A percentile compares a stretch with the other conserved stretches of the same genome.
Conservation (phyloP, 441 rosid genomes). For the Viola pubescens region DNA sequence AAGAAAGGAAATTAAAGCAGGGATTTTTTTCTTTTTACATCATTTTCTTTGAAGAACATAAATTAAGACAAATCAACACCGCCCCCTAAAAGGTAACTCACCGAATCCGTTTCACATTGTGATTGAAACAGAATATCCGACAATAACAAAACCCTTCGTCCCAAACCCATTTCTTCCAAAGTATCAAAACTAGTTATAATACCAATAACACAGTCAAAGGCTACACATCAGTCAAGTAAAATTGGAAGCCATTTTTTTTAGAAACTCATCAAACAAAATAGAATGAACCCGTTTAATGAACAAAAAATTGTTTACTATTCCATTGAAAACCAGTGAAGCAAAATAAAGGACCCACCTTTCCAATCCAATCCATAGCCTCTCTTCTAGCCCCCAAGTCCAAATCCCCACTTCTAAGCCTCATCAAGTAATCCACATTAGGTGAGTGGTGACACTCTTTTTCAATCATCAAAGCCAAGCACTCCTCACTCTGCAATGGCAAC, state of each 20-base stretch:
- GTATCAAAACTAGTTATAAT: neutral
- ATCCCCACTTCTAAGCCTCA: constrained; percentile 49
- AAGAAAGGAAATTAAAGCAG: constrained; percentile 17
- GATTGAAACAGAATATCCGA: constrained; percentile 2
- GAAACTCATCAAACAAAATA: constrained; percentile 2
- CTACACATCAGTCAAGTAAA: neutral
- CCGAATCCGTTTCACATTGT: constrained; percentile 20
- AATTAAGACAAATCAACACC: constrained; percentile 13
- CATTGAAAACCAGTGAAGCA: neutral
- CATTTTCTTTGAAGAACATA: neutral
- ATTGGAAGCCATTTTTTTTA: neutral
- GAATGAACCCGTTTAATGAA: no score
- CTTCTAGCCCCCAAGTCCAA: constrained; percentile 41
- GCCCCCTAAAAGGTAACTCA: constrained; percentile 24
- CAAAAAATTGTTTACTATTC: no score
- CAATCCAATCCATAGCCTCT: constrained; percentile 55
- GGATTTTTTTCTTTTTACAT: neutral
- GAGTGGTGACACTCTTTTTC: constrained; percentile 51
- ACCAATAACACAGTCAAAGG: constrained; percentile 3
- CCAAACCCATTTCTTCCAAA: constrained; percentile 9
- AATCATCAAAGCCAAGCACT: constrained; percentile 44
- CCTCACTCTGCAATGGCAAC: constrained; percentile 47
- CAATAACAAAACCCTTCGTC: neutral
- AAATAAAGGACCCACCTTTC: constrained; percentile 36
- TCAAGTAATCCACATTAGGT: constrained; percentile 43